Evolutionary conservation across 1,139 yeast genomes (phyloP).

Genomic region (Protomyces macrosporus): DNA sequence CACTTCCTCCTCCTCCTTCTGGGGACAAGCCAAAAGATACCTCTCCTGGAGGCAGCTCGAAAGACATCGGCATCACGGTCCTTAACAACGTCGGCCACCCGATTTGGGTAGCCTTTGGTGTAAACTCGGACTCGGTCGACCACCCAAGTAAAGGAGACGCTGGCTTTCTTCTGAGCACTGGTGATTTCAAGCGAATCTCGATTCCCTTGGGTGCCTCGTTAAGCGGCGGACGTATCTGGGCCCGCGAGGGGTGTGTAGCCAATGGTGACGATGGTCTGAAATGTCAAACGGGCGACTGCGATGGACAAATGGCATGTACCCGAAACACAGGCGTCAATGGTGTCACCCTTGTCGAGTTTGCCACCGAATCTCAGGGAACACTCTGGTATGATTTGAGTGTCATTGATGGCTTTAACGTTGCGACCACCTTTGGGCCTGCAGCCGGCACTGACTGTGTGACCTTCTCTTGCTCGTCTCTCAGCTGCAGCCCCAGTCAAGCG

Average conservation of each 20-base stretch:
- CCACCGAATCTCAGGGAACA: not conserved
- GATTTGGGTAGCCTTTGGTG: too few species aligned
- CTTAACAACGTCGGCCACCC: too few species aligned
- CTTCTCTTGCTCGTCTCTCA: slow-evolving; percentile 2
- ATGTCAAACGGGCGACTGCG: slow-evolving; percentile 13
- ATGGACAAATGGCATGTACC: not conserved
- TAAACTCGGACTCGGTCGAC: too few species aligned
- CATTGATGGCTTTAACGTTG: slow-evolving; percentile 9
- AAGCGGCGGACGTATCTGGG: slow-evolving; percentile 18
- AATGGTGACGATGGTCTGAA: not conserved
- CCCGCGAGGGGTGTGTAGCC: not conserved
- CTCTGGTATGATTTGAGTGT: slow-evolving; percentile 17
- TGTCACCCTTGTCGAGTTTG: slow-evolving; percentile 20
- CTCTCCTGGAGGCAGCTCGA: too few species aligned
- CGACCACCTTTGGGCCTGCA: not conserved
- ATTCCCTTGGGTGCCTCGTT: not conserved
- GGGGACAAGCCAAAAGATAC: too few species aligned
- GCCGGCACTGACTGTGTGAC: slow-evolving; percentile 3
- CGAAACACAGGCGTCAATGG: slow-evolving; percentile 5
- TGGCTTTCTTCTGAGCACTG: slow-evolving; percentile 11
- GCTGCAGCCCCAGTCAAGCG: slow-evolving; percentile 7
- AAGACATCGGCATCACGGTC: too few species aligned
- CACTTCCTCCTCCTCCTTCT: too few species aligned
- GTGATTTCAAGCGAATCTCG: slow-evolving; percentile 1
- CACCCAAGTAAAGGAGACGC: not conserved